phyloP scores from a whole-genome alignment of 352 stramenopile species.

The Phytopythium oedochilum region DNA sequence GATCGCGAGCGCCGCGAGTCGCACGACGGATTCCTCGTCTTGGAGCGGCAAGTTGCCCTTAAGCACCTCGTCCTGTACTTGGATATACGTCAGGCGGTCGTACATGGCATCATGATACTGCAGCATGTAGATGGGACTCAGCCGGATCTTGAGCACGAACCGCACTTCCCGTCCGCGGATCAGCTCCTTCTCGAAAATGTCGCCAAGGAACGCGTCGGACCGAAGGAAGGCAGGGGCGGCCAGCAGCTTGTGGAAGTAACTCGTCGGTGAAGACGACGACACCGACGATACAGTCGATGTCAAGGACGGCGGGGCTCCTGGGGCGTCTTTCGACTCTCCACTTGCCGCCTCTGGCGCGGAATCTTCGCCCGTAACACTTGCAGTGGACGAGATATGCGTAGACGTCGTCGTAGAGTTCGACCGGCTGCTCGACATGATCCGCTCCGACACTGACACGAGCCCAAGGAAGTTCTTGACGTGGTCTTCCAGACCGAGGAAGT shows the following conservation, averaged over 20 bases:
- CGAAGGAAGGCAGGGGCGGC: slow-evolving; percentile 75
- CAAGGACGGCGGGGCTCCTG: slow-evolving; percentile 13
- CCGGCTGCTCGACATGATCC: slow-evolving; percentile 16
- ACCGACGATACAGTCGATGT: slow-evolving; percentile 23
- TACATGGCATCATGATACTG: slow-evolving; percentile 86
- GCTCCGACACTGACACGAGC: slow-evolving; percentile 52
- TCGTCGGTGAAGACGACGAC: slow-evolving; percentile 32
- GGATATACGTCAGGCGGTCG: slow-evolving; percentile 82
- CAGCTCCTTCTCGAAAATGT: slow-evolving; percentile 90
- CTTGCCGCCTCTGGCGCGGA: slow-evolving; percentile 15
- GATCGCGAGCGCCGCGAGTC: slow-evolving; percentile 75
- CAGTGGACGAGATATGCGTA: slow-evolving; percentile 18
- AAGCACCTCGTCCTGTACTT: slow-evolving; percentile 92
- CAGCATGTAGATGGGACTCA: slow-evolving; percentile 75
- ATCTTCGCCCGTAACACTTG: slow-evolving; percentile 21
- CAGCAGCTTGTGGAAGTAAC: slow-evolving; percentile 79
- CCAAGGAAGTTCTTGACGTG: slow-evolving; percentile 76
- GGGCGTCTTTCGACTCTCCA: slow-evolving; percentile 5
- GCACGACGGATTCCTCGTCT: slow-evolving; percentile 70
- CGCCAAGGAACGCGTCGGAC: slow-evolving; percentile 82
- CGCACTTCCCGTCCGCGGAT: slow-evolving; percentile 86
- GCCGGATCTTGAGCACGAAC: slow-evolving; percentile 93
- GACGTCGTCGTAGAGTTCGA: slow-evolving; percentile 24
- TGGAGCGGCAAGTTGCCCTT: slow-evolving; percentile 81
- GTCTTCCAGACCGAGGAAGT: slow-evolving; percentile 90